A percentile compares a stretch with the other conserved stretches of the same genome.
phyloP scores from a whole-genome alignment of 2,329 filamentous ascomycete species.

The Didymosphaeria variabile region DNA sequence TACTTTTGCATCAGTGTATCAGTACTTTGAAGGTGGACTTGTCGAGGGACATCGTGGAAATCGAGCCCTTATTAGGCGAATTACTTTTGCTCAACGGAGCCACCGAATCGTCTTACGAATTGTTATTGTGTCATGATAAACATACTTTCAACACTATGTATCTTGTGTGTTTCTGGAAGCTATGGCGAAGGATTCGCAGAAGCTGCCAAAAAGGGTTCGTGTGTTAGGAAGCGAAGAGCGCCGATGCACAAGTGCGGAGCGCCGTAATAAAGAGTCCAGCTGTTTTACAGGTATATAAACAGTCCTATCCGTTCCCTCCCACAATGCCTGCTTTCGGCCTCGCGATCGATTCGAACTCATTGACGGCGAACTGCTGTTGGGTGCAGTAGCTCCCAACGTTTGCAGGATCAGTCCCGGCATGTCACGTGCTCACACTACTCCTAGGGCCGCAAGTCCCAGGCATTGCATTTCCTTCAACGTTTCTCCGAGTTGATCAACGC shows the following conservation, averaged over 20 bases:
- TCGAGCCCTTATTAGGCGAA: not conserved
- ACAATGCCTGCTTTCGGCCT: not conserved
- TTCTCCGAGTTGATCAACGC: not conserved
- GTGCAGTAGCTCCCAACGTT: not conserved
- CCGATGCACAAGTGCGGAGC: not conserved
- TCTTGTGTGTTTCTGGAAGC: no score
- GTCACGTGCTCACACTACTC: slow-evolving; percentile 6
- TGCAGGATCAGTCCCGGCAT: not conserved
- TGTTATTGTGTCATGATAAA: not conserved
- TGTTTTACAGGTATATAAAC: not conserved
- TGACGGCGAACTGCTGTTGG: not conserved
- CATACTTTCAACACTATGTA: not conserved
- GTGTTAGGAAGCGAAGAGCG: not conserved
- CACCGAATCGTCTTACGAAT: not conserved
- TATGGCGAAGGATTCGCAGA: slow-evolving; percentile 10
- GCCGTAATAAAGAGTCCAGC: not conserved
- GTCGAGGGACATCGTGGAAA: not conserved
- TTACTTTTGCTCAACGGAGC: not conserved
- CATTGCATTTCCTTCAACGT: not conserved
- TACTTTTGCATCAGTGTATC: not conserved
- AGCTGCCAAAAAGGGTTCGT: slow-evolving; percentile 13
- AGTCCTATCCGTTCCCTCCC: no score
- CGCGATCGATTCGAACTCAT: not conserved
- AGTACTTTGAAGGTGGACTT: not conserved
- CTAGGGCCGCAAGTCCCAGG: not conserved